These are phyloP conservation scores for Durusdinium trenchii DNA, from an alignment of 73 alveolate genomes.

Conservation along the genomic window DNA sequence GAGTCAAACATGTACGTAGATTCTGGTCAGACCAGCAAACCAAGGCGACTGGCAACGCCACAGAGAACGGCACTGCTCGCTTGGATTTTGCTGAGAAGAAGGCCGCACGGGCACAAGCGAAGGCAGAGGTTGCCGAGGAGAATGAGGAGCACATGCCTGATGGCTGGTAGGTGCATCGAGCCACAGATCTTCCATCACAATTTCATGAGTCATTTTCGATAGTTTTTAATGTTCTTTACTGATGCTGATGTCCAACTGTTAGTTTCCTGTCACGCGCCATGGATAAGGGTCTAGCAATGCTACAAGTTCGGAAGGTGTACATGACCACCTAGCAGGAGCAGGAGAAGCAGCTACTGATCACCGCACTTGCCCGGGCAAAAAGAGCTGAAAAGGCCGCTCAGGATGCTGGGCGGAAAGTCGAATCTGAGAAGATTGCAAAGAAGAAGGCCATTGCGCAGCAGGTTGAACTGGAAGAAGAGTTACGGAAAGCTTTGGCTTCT, in stretches of 20 bases:
- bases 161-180: too few relatives aligned
- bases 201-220: too few relatives aligned
- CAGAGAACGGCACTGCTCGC: neutral
- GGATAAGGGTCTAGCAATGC: too few relatives aligned
- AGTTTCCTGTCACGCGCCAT: too few relatives aligned
- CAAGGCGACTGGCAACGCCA: too few relatives aligned
- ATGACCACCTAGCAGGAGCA: conserved; percentile 39
- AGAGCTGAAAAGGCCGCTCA: neutral
- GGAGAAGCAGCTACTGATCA: conserved; percentile 1
- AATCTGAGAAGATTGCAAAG: neutral
- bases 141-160: conserved; percentile 15
- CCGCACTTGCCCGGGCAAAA: neutral
- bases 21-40: too few relatives aligned
- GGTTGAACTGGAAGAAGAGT: neutral
- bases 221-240: too few relatives aligned
- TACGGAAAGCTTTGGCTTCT: neutral
- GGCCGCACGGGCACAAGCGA: neutral
- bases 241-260: too few relatives aligned
- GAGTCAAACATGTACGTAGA: too few relatives aligned
- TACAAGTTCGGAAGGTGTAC: too few relatives aligned
- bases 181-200: too few relatives aligned
- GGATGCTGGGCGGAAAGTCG: neutral
- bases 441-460: neutral
- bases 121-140: conserved; percentile 33
- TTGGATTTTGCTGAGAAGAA: neutral